phyloP scores from a whole-genome alignment of 2,329 filamentous ascomycete genomes.

The Cordyceps farinosa region DNA sequence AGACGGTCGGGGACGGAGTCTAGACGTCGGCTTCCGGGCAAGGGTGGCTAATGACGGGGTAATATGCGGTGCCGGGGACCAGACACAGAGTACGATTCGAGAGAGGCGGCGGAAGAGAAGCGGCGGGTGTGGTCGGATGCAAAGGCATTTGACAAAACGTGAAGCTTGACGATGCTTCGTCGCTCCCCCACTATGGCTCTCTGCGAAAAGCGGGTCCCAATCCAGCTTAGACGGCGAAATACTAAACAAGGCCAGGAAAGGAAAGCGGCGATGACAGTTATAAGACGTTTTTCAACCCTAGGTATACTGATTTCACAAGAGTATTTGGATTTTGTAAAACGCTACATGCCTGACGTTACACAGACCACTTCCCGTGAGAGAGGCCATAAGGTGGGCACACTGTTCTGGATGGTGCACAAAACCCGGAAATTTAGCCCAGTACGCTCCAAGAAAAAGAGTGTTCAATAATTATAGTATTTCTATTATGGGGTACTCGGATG shows the following conservation, averaged over 20 bases:
- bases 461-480: neutral
- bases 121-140: neutral
- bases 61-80: neutral
- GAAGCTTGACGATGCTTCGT: conserved; percentile 1
- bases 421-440: no score
- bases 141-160: neutral
- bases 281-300: neutral
- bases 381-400: no score
- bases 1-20: neutral
- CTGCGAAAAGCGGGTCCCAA: conserved; percentile 57
- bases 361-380: no score
- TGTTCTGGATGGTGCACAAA: no score
- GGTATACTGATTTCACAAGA: neutral
- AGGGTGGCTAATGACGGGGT: neutral
- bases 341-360: neutral
- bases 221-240: conserved; percentile 43
- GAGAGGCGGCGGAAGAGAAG: neutral
- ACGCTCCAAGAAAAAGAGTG: no score
- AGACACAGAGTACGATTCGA: neutral
- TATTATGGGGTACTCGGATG: no score
- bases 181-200: neutral
- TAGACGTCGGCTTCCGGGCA: neutral
- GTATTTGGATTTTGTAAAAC: neutral
- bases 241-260: neutral
- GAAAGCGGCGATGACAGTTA: neutral